A percentile compares a stretch with the other conserved stretches of the same genome.
These are phyloP conservation scores for Pelargonium citronellum DNA, from an alignment of 441 rosid genomes.

Conservation along the genomic window DNA sequence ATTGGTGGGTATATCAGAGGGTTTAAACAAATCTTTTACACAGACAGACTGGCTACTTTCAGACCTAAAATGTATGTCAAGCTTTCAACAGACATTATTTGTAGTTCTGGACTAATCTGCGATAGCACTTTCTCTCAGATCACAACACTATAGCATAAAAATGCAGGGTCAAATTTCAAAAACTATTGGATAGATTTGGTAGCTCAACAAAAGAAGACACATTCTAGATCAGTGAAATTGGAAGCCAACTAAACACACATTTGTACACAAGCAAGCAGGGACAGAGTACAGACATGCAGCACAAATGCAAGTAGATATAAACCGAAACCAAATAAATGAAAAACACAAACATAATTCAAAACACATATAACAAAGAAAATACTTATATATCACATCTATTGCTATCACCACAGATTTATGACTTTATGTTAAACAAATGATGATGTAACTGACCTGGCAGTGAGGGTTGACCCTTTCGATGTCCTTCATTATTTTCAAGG, in stretches of 20 bases:
- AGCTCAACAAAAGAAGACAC: neutral
- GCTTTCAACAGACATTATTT: neutral
- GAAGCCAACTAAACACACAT: neutral
- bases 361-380: neutral
- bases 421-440: no score
- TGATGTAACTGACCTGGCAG: conserved; percentile 60
- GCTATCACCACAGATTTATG: no score
- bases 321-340: neutral
- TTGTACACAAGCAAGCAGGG: neutral
- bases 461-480: conserved; percentile 44
- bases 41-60: neutral
- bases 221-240: neutral
- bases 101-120: neutral
- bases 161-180: neutral
- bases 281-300: neutral
- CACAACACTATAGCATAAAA: neutral
- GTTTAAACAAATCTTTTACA: no score
- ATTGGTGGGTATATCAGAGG: no score
- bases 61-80: neutral
- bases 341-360: neutral
- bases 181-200: neutral
- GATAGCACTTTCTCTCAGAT: neutral
- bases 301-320: neutral
- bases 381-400: no score
- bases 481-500: conserved; percentile 77